Evolutionary conservation across 192 early-diverging fungal genomes (phyloP), one percentile per base, ranked within the genome.

Genomic region (Funneliformis mosseae): DNA sequence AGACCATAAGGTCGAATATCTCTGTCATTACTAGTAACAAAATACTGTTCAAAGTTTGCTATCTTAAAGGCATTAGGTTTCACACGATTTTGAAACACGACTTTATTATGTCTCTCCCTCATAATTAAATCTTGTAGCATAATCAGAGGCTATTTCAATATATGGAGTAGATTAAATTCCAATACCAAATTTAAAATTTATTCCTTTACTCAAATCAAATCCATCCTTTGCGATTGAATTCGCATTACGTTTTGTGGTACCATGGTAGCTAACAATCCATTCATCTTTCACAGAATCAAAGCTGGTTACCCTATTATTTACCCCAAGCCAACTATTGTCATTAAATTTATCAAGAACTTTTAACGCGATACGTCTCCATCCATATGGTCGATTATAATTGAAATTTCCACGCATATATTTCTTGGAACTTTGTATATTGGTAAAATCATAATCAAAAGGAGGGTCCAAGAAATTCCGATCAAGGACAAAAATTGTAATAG

Each of bases 121-220:
- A 50, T 50, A 16, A 18, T 11, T 12, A 16, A 50, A 50, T 50
- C 4, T 48, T 14, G 11, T 14, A 48, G 14, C 12, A 50, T 50
- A 50, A 0, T 50, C 48, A 50, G 48, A 18, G 6, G 64, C 23
- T 25, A 67, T 23, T 5, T 33, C 11, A 66, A 66, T 33, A 33
- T 66, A 18, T 25, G 64, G 64, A 5, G 23, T 67, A 33, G 64
- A 67, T 25, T 67, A 67, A 67, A 67, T 67, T 33, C 64, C 23
- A 25, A 10, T 8, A 33, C 64, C 64, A 67, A 28, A 67, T 33
- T 8, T 38, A 38, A 67, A 67, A 5, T 23, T 25, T 16, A 25
- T 27, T 4, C 64, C 64, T 8, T 67, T 67, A 21, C 9, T 27
- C 28, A 23, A 4, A 27, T 9, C 7, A 8, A 28, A 28, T 8